Evolutionary conservation across 352 stramenopile genomes (phyloP), one percentile per base, ranked within the genome.

Genomic region (Globisporangium sylvaticum): DNA sequence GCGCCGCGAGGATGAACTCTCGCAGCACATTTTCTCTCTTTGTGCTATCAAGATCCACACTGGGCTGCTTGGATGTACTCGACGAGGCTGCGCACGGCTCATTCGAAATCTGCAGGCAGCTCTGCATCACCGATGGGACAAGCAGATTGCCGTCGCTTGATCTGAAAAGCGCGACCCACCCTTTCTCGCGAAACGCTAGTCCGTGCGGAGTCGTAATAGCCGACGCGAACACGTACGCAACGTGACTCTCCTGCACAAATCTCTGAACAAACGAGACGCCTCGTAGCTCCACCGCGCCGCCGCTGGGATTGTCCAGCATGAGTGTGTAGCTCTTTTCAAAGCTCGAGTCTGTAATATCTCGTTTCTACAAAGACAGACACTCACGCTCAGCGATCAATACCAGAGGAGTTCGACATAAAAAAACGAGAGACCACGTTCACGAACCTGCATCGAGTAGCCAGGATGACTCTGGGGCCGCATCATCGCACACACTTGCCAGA

Each of bases 281-380:
- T 12, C 62, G 27, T 1, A 69, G 39, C 31, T 64, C 54, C 7
- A 69, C 42, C 4, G 57, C 12, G 4, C 32, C 56, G 4, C 42
- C 48, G 8, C 42, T 37, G 2, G 32, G 55, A 1, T 20, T 29
- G 4, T 63, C 32, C 22, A 69, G 24, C 29, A 48, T 56, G 5
- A 64, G 6, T 1, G 57, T 54, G 32, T 69, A 69, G 22, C 22
- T 59, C 24, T 69, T 69, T 34, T 69, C 18, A 37, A 64, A 69
- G 39, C 29, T 56, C 8, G 29, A 52, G 55, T 60, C 44, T 5
- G 55, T 54, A n/a, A 37, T 14, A 14, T 52, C 10, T 29, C 31
- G 54, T 37, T 48, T 64, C 64, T 68, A 12, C 15, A 56, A 6
- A 55, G 14, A 29, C n/a, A 27, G n/a, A 29, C 37, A 57, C 20